Evolutionary conservation across 176 grass and related monocot species (phyloP).

Genomic region (Oryza brachyantha): DNA sequence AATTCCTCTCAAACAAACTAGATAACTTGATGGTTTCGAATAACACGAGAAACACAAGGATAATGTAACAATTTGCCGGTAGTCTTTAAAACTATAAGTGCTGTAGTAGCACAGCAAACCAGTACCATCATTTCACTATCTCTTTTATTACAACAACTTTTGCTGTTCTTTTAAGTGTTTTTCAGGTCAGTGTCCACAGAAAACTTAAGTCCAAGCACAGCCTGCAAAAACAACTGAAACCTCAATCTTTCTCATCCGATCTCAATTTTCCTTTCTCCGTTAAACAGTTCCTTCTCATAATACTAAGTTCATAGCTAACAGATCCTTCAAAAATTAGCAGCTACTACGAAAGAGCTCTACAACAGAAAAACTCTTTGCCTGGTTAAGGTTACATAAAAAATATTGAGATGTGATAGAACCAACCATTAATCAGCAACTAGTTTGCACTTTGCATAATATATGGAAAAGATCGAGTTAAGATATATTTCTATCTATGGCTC

Average conservation of each 20-base stretch:
- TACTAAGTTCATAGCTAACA: neutral
- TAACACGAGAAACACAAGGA: neutral
- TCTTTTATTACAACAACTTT: no score
- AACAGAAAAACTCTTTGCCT: slow-evolving; percentile 2
- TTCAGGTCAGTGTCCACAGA: neutral
- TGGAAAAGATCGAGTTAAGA: neutral
- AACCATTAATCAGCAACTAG: neutral
- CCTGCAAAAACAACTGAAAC: neutral
- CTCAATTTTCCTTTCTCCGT: neutral
- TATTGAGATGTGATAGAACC: neutral
- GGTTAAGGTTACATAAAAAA: neutral
- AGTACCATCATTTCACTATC: no score
- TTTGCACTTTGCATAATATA: neutral
- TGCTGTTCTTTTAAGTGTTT: no score
- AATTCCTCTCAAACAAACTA: neutral
- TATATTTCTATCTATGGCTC: neutral
- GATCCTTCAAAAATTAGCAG: neutral
- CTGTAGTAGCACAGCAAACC: neutral
- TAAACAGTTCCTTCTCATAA: slow-evolving; percentile 1
- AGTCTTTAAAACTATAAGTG: neutral
- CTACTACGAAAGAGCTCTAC: neutral
- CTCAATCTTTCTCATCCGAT: neutral
- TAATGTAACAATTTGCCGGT: neutral
- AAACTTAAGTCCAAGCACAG: neutral
- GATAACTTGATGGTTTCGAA: neutral